A percentile compares a stretch with the other conserved stretches of the same genome.
phyloP scores from a whole-genome alignment of 208 protist species.

The Plasmodiophora brassicae region DNA sequence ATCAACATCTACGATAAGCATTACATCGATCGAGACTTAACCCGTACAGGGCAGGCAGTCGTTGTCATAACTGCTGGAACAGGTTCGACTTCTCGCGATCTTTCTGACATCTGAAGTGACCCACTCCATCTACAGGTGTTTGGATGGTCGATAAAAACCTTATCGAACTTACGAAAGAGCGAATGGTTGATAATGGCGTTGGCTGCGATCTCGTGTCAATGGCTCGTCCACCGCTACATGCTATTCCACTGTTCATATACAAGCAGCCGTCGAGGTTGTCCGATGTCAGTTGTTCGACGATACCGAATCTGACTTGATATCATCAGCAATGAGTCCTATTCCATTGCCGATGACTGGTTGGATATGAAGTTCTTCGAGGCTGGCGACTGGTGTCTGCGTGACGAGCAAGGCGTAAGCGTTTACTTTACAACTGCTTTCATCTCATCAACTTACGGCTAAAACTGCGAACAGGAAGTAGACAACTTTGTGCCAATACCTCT shows the following conservation, averaged over 20 bases:
- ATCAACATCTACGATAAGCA: conserved; percentile 62
- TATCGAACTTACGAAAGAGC: conserved; percentile 61
- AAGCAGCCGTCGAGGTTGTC: neutral
- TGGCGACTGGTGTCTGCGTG: too few species aligned
- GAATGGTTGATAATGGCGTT: conserved; percentile 69
- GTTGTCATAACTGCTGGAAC: conserved; percentile 62
- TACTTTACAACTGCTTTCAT: too few species aligned
- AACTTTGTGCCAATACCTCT: neutral
- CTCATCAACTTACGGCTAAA: too few species aligned
- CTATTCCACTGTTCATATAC: conserved; percentile 54
- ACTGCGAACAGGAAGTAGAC: neutral
- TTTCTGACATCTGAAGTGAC: conserved; percentile 14
- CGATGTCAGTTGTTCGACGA: neutral
- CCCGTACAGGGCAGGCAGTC: conserved; percentile 62
- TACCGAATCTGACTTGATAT: neutral
- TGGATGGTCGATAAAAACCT: conserved; percentile 52
- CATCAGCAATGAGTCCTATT: neutral
- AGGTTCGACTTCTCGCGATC: conserved; percentile 35
- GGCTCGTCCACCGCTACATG: conserved; percentile 58
- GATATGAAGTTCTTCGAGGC: conserved; percentile 24
- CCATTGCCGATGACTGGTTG: neutral
- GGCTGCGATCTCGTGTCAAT: conserved; percentile 66
- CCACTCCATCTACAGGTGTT: too few species aligned
- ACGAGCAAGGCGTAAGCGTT: too few species aligned
- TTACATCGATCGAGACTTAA: conserved; percentile 65